phyloP scores from a whole-genome alignment of 106 monocot species.

The Dactylorhiza incarnata region DNA sequence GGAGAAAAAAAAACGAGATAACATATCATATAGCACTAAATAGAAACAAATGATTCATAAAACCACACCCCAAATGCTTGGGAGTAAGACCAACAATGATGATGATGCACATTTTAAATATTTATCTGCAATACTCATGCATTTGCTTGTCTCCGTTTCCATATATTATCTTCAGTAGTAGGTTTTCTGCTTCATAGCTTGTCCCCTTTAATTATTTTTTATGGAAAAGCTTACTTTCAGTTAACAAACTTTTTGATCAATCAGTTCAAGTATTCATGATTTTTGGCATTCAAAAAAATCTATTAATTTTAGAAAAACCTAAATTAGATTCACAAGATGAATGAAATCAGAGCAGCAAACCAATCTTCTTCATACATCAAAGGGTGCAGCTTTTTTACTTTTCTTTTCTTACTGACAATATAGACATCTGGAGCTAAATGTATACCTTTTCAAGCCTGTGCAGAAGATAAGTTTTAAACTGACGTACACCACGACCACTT shows the following conservation, averaged over 20 bases:
- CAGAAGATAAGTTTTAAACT: conserved; percentile 92
- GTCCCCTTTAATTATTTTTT: background rate
- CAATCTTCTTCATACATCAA: conserved; percentile 1
- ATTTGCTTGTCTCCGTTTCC: background rate
- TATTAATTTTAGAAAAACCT: background rate
- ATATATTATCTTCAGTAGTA: background rate
- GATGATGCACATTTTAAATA: background rate
- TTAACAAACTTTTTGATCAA: background rate
- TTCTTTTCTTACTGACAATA: background rate
- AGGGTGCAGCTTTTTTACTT: background rate
- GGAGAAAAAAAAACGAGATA: background rate
- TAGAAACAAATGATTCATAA: background rate
- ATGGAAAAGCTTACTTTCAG: background rate
- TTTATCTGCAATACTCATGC: background rate
- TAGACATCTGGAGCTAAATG: background rate
- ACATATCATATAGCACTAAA: background rate
- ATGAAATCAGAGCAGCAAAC: background rate
- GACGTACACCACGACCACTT: conserved; percentile 87
- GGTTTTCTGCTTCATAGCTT: background rate
- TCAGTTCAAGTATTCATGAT: background rate
- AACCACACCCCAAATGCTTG: background rate
- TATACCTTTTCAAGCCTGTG: conserved; percentile 88
- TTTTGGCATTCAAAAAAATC: background rate
- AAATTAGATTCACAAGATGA: background rate
- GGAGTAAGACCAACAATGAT: background rate